Conservation (phyloP, 345 rosid genomes). For the Populus pruinosa region DNA sequence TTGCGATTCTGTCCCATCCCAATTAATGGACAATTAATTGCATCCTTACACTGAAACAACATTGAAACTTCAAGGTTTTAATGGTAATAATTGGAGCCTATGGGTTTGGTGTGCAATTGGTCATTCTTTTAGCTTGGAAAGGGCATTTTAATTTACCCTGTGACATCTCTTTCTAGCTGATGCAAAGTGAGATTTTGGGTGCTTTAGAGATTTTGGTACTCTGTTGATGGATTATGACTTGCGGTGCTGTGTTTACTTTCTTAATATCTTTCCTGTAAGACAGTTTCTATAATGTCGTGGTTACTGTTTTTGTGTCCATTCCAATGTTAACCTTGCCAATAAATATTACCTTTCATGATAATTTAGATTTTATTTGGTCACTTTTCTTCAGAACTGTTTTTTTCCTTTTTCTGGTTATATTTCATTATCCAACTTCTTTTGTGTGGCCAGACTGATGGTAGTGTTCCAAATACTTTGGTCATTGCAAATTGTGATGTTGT, state of each 20-base stretch:
- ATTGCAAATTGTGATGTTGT: conserved; percentile 85
- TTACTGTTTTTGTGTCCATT: background rate
- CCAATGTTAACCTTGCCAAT: background rate
- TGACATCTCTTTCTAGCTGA: background rate
- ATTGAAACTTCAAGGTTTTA: background rate
- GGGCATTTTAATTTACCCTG: background rate
- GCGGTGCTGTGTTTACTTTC: background rate
- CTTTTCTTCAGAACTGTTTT: background rate
- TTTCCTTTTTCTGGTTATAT: background rate
- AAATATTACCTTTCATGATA: background rate
- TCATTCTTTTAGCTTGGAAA: background rate
- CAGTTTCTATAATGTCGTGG: background rate
- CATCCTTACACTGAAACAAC: background rate
- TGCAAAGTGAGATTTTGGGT: background rate
- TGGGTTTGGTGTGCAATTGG: background rate
- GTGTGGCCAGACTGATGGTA: conserved; percentile 70
- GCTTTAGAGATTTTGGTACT: background rate
- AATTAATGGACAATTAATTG: background rate
- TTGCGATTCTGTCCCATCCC: too few relatives aligned
- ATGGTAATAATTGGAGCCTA: background rate
- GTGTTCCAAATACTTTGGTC: conserved; percentile 88
- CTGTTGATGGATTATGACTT: background rate
- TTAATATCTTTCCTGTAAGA: background rate
- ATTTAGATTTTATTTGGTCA: background rate
- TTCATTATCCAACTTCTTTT: conserved; percentile 9